Evolutionary conservation across 345 rosid species (phyloP).

Genomic region (Citrus glauca): DNA sequence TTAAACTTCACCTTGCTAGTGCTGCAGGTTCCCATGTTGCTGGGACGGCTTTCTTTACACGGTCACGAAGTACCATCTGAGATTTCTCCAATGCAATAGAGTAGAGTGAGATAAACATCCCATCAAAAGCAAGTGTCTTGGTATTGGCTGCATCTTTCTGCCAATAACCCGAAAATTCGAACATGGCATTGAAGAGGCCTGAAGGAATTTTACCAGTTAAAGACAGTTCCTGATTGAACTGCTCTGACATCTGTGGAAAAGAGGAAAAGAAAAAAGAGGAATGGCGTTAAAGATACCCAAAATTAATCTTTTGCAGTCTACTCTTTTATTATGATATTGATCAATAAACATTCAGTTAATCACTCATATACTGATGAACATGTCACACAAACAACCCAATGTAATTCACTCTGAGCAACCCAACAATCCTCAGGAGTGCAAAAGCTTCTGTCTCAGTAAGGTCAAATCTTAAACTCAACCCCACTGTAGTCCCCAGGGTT

Average conservation of each 20-base stretch:
- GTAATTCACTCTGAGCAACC: background rate
- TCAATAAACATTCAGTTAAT: background rate
- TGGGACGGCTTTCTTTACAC: constrained; percentile 82
- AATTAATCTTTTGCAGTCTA: background rate
- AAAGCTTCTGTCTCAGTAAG: background rate
- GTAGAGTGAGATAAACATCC: constrained; percentile 76
- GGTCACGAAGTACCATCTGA: constrained; percentile 66
- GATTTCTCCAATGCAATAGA: constrained; percentile 85
- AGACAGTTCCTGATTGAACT: constrained; percentile 86
- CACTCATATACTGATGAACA: background rate
- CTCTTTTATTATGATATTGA: background rate
- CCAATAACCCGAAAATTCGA: constrained; percentile 87
- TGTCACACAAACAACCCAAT: background rate
- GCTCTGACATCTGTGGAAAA: constrained; percentile 83
- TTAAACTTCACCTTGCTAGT: constrained; percentile 60
- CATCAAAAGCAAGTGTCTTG: constrained; percentile 92
- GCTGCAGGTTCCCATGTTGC: constrained; percentile 92
- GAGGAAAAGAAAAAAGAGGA: background rate
- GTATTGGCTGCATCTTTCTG: constrained; percentile 91
- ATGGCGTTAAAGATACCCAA: background rate
- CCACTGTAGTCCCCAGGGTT: background rate
- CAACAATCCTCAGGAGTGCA: background rate
- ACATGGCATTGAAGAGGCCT: constrained; percentile 86
- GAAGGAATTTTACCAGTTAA: constrained; percentile 90
- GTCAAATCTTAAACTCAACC: background rate